A percentile compares a stretch with the other conserved stretches of the same genome.
These are phyloP conservation scores for Nigrograna mackinnonii DNA, from an alignment of 2,329 filamentous ascomycete species.

Conservation along the genomic window DNA sequence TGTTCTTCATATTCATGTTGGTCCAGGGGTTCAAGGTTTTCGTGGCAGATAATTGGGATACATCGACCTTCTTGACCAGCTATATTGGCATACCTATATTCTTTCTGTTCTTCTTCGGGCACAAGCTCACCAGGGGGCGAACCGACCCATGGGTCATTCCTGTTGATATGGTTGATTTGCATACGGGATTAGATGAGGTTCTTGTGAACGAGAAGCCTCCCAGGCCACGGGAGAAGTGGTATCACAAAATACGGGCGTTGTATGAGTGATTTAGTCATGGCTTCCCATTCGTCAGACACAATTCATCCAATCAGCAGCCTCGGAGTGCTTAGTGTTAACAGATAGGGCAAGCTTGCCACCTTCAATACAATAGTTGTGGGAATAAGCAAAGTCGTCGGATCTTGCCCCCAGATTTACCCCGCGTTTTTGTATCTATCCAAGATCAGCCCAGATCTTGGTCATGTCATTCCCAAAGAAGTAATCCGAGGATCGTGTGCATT, in stretches of 20 bases:
- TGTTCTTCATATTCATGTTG: conserved; percentile 57
- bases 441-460: too few species aligned
- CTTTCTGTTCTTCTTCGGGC: conserved; percentile 48
- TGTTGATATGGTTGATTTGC: background rate
- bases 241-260: background rate
- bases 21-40: conserved; percentile 63
- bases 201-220: background rate
- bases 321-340: too few species aligned
- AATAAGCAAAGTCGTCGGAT: too few species aligned
- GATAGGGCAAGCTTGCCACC: too few species aligned
- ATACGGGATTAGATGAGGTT: background rate
- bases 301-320: too few species aligned
- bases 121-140: background rate
- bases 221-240: background rate
- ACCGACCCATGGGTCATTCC: background rate
- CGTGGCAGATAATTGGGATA: conserved; percentile 40
- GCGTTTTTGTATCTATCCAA: too few species aligned
- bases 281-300: too few species aligned
- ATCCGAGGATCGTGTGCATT: too few species aligned
- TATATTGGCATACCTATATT: conserved; percentile 50
- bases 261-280: background rate
- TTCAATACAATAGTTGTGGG: too few species aligned
- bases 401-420: too few species aligned
- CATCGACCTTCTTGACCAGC: conserved; percentile 50
- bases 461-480: too few species aligned